Base-by-base conservation (phyloP, 169 alveolate genomes). In the Eimeria zaria region DNA sequence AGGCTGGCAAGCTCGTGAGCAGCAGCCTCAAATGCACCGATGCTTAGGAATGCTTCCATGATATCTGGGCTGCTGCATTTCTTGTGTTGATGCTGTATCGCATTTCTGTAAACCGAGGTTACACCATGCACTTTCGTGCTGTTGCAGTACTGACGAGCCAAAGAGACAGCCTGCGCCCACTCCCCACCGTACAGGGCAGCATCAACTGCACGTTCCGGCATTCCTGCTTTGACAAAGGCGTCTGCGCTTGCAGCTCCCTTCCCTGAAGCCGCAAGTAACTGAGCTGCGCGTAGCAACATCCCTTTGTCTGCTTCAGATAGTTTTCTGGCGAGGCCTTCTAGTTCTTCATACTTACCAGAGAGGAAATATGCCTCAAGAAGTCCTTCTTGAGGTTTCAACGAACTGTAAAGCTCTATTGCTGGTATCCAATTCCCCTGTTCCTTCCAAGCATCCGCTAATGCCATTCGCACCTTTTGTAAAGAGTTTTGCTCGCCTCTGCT, bases 181-280 rank as follows among this genome's bases (percentile, higher is more conserved):
- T 87, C 93, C n/a, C 81, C 93, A 58, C 93, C 64, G 18, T 39
- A 30, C 44, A 87, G 27, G 58, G 93, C 93, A 11, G 93, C 93
- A 87, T 87, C 81, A 16, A 87, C 78, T 24, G 93, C 93, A 58
- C 20, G 81, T 41, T 87, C 81, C 64, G 93, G 83, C 48, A 4
- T 87, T 39, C 81, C 83, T 71, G 93, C 93, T 39, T 64, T 87
- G 51, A 87, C 46, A 44, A 87, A 87, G 16, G 93, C 93, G 16
- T 36, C 58, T 27, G 93, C 81, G 60, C 81, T 60, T 9, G 93
- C 83, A 7, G 78, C n/a, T 62, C 93, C 93, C 62, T 44, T 87
- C 64, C 93, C 93, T 16, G 81, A 36, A 87, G 93, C 93, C 30
- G 83, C 83, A 87, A 87, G 93, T 33, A 87, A 41, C 62, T 87